These are phyloP conservation scores for Uromyces viciae-fabae DNA, from an alignment of 1,284 basidiomycete genomes.

Conservation along the genomic window DNA sequence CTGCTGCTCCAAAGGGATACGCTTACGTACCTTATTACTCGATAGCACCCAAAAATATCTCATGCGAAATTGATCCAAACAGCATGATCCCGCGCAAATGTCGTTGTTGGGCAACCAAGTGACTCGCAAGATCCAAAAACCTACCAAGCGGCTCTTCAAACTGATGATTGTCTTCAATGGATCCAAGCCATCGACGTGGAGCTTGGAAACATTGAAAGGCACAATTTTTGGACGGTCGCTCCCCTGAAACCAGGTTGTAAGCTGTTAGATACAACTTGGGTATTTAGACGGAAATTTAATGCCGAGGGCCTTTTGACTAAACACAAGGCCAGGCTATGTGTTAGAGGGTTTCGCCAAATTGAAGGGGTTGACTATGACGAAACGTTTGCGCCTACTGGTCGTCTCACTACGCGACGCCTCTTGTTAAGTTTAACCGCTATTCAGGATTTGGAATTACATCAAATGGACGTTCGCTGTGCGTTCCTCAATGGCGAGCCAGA, in stretches of 20 bases:
- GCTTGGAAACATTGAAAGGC: background rate
- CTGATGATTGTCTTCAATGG: background rate
- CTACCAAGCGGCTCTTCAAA: background rate
- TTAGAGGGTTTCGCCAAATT: background rate
- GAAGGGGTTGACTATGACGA: slow-evolving; percentile 8
- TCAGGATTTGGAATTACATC: background rate
- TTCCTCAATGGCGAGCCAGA: background rate
- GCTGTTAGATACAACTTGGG: background rate
- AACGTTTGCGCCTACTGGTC: background rate
- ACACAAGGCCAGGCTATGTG: background rate
- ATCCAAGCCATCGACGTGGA: background rate
- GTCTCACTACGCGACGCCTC: background rate
- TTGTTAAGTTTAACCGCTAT: background rate
- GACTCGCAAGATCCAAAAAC: background rate
- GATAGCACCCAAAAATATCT: background rate
- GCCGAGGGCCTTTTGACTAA: background rate
- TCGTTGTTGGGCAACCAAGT: background rate
- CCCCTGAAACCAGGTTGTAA: background rate
- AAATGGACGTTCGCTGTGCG: slow-evolving; percentile 7
- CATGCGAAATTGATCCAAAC: background rate
- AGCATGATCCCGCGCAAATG: background rate
- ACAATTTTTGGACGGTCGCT: background rate
- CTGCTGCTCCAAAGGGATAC: background rate
- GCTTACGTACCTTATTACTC: background rate
- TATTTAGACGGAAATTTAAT: background rate